phyloP scores from a whole-genome alignment of 2,329 filamentous ascomycete genomes.

The Botryosphaeria dothidea region DNA sequence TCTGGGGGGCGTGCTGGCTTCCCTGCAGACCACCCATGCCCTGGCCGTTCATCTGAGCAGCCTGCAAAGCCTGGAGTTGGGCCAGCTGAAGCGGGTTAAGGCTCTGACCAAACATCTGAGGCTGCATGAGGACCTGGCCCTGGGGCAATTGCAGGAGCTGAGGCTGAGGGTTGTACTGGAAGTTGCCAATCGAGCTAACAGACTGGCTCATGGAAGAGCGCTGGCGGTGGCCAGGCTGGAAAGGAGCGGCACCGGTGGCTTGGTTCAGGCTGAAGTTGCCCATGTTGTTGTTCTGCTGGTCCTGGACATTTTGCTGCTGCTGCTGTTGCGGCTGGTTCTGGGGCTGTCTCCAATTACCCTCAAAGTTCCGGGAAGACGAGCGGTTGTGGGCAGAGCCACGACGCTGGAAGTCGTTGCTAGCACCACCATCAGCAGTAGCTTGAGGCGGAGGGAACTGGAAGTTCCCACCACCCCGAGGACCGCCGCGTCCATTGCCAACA shows the following conservation, averaged over 20 bases:
- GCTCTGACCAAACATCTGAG: slow-evolving; percentile 84
- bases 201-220: slow-evolving; percentile 84
- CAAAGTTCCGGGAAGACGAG: slow-evolving; percentile 88
- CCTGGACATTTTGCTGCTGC: slow-evolving; percentile 49
- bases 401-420: slow-evolving; percentile 66
- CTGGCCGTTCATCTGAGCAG: slow-evolving; percentile 78
- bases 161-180: slow-evolving; percentile 85
- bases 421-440: slow-evolving; percentile 54
- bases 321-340: slow-evolving; percentile 49
- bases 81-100: slow-evolving; percentile 84
- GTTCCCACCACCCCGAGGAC: slow-evolving; percentile 66
- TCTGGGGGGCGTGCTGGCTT: slow-evolving; percentile 70
- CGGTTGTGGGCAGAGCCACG: slow-evolving; percentile 81
- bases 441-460: slow-evolving; percentile 67
- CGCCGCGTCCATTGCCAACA: slow-evolving; percentile 67
- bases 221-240: slow-evolving; percentile 89
- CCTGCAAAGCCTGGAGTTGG: slow-evolving; percentile 90
- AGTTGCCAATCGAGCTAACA: slow-evolving; percentile 77
- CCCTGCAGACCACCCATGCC: slow-evolving; percentile 63
- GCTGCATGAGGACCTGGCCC: slow-evolving; percentile 80
- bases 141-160: slow-evolving; percentile 83
- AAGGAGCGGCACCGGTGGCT: slow-evolving; percentile 68
- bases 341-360: slow-evolving; percentile 95
- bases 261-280: slow-evolving; percentile 70
- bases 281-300: slow-evolving; percentile 54